Base-by-base conservation (phyloP, 2,329 filamentous ascomycete genomes). In the Aspergillus melleus region DNA sequence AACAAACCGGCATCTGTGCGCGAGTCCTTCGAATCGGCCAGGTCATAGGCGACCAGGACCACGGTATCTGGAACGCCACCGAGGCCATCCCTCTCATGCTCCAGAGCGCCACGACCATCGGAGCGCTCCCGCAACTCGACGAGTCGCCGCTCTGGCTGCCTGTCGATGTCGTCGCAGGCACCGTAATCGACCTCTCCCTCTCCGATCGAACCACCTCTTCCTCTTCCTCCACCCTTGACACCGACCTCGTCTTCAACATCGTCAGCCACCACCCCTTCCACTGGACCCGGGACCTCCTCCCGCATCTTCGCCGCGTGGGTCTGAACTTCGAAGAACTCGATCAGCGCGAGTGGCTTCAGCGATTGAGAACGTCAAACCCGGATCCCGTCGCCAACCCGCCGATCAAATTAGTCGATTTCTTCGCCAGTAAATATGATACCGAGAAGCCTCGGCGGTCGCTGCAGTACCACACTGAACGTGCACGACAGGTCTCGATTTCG, bases 401-500 rank as follows among this genome's bases (percentile, higher is more conserved):
- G 0, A 76, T 84, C 62, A 85, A 84, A 68, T 72, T 85, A 1
- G 60, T 84, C 1, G 81, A 83, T 47, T 86, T 83, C 72, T 85
- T 84, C 59, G 70, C 76, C 4, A 72, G 73, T 2, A 85, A 85
- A 65, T 86, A 85, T 61, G 79, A 81, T 52, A 61, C 58, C 10
- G 61, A 60, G 19, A 10, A 46, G 39, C 61, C 60, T 2, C 49
- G 60, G 20, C 55, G 60, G 36, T 49, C 39, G 1, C 36, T 66
- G 20, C 30, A 53, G 6, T 71, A 65, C 63, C 55, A 54, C n/a
- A 70, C 67, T 1, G 61, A 62, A n/a, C 57, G 57, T 55, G 64
- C 67, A 32, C 64, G 59, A 46, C 22, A 20, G 10, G 57, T 51
- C 30, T 66, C 64, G 2, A 14, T 42, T 10, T 60, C 60, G 9